phyloP scores from a whole-genome alignment of 2,329 filamentous ascomycete genomes.

The Stromatinia cepivora region DNA sequence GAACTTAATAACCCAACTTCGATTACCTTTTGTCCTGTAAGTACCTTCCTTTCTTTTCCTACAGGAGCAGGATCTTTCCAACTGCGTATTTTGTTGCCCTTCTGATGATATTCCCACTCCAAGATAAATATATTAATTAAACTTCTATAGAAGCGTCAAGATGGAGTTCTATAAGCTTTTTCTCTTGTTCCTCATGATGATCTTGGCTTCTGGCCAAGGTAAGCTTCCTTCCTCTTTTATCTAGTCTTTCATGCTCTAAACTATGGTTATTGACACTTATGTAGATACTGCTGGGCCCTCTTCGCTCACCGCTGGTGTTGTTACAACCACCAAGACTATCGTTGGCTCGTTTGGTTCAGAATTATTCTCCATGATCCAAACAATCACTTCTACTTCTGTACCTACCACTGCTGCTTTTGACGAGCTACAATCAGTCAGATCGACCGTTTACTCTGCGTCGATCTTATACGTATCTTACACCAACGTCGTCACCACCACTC shows the following conservation, averaged over 20 bases:
- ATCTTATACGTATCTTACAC: conserved; percentile 3
- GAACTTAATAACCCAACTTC: not conserved
- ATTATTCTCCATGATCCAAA: not conserved
- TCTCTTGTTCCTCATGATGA: not conserved
- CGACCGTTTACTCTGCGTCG: not conserved
- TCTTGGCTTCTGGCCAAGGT: not conserved
- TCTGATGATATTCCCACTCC: not conserved
- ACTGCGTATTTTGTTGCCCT: not conserved
- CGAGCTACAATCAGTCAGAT: not conserved
- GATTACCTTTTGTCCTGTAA: not conserved
- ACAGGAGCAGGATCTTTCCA: not conserved
- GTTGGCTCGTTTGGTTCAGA: not conserved
- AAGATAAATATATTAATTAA: not conserved
- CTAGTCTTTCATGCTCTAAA: not conserved
- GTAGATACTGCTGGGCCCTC: not conserved
- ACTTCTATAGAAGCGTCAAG: not conserved
- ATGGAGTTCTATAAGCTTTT: not conserved
- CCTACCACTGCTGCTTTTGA: not conserved
- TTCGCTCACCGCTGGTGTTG: not conserved
- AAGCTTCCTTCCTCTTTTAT: not conserved
- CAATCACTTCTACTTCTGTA: not conserved
- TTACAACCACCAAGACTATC: not conserved
- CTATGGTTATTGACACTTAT: not conserved
- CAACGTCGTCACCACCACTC: not conserved
- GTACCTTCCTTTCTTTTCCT: not conserved